Base-by-base conservation (phyloP, 2,329 filamentous ascomycete genomes). In the Pestalotiopsis sp. region DNA sequence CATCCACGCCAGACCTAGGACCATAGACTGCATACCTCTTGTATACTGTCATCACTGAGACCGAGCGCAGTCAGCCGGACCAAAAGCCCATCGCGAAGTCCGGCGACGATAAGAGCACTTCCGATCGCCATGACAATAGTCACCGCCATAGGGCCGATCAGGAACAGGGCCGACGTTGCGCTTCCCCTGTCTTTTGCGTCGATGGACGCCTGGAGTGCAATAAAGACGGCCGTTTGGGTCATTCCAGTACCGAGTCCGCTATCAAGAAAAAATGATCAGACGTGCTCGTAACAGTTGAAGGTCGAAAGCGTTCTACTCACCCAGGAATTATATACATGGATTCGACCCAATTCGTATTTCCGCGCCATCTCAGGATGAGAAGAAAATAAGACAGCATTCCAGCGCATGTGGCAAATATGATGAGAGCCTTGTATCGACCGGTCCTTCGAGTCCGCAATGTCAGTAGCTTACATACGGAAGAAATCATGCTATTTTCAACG, bases 361-460 rank as follows among this genome's bases (percentile, higher is more conserved):
- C 90, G 12, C 86, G 83, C 91, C 90, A 92, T 25, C 84, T 80
- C 1, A 89, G 73, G 9, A 87, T 76, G 3, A 91, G 82, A 0
- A 90, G 77, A 0, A 80, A 61, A 69, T 91, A 91, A 5, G 84
- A 81, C 0, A 84, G 67, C 0, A 84, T 83, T 0, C 87, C 85
- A 1, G 84, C 78, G 0, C 87, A 65, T 0, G 86, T 84, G 0
- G 87, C 85, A 0, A 87, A 64, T 0, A 88, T 80, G 0, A 89
- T 81, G 0, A 90, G 80, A 0, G 76, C 71, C 69, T 90, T 91
- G 76, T 91, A 92, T 1, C 83, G 82, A 0, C 90, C 90, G 0
- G 89, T 91, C 23, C 84, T 86, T 57, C 61, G 23, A n/a, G 3
- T n/a, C 3, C 17, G n/a, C 31, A 14, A n/a, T 23, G 63, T 66